Evolutionary conservation across 495 filamentous ascomycete genomes (phyloP).

Genomic region (Massariosphaeria phaeospora): DNA sequence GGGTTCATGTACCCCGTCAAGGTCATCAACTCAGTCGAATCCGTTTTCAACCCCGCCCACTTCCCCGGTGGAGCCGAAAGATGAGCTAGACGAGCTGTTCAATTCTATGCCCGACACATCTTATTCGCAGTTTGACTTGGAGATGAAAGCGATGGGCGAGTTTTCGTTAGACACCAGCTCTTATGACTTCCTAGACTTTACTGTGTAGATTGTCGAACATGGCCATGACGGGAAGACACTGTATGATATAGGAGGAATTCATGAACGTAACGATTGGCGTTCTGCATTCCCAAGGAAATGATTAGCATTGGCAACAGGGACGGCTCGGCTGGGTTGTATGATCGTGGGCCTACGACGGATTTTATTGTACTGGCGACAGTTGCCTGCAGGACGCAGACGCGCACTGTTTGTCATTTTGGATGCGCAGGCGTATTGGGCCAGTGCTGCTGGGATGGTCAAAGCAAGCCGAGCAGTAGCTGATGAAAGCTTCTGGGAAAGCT

Average conservation of each 20-base stretch:
- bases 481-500: too few species aligned
- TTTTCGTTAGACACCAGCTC: conserved; percentile 21
- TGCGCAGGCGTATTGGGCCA: too few species aligned
- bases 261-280: conserved; percentile 20
- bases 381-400: background rate
- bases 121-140: conserved; percentile 30
- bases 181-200: conserved; percentile 29
- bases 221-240: background rate
- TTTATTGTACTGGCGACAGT: too few species aligned
- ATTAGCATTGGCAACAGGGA: too few species aligned
- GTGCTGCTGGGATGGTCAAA: too few species aligned
- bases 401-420: too few species aligned
- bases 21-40: conserved; percentile 30
- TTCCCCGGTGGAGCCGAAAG: conserved; percentile 22
- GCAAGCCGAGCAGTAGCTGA: too few species aligned
- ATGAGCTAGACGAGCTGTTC: conserved; percentile 27
- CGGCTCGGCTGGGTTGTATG: too few species aligned
- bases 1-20: conserved; percentile 24
- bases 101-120: conserved; percentile 9
- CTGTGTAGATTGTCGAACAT: conserved; percentile 5
- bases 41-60: conserved; percentile 31
- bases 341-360: too few species aligned
- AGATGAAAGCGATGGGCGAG: conserved; percentile 32
- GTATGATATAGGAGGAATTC: conserved; percentile 12
- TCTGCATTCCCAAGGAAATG: conserved; percentile 2